phyloP scores from a whole-genome alignment of 768 basidiomycete species.

The Trichaptum fuscoviolaceum region DNA sequence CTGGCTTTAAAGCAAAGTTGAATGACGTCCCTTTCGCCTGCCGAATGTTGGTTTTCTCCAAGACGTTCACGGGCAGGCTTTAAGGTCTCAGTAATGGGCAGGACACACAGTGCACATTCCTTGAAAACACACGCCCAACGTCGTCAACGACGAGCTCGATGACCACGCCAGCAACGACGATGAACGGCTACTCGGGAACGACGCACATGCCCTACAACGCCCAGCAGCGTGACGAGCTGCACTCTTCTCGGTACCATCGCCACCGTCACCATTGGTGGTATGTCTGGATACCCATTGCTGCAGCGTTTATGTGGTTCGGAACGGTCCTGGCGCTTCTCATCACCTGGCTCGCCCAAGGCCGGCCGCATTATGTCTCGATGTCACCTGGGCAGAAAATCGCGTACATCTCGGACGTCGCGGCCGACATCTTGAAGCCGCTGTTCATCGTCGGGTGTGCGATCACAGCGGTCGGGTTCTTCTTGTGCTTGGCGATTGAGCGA shows the following conservation, averaged over 20 bases:
- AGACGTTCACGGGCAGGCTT: neutral
- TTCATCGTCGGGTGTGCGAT: conserved; percentile 63
- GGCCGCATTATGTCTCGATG: conserved; percentile 48
- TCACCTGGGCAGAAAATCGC: conserved; percentile 46
- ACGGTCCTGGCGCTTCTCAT: conserved; percentile 67
- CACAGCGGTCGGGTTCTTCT: conserved; percentile 56
- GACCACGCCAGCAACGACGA: neutral
- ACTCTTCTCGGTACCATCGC: conserved; percentile 10
- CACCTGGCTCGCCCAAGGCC: conserved; percentile 63
- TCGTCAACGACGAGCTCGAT: neutral
- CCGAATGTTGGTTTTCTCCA: neutral
- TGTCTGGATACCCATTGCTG: conserved; percentile 58
- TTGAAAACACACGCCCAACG: neutral
- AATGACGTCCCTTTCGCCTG: neutral
- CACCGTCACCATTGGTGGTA: conserved; percentile 49
- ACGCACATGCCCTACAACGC: neutral
- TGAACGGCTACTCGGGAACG: neutral
- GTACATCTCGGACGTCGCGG: conserved; percentile 80
- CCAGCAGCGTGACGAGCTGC: neutral
- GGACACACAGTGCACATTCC: neutral
- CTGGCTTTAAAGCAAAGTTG: neutral
- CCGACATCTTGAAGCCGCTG: conserved; percentile 66
- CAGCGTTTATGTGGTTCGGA: conserved; percentile 61
- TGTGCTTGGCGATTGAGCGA: conserved; percentile 56
- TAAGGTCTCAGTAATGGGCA: neutral